Conservation (phyloP, 75 land plant genomes). For the Azolla pinnata region DNA sequence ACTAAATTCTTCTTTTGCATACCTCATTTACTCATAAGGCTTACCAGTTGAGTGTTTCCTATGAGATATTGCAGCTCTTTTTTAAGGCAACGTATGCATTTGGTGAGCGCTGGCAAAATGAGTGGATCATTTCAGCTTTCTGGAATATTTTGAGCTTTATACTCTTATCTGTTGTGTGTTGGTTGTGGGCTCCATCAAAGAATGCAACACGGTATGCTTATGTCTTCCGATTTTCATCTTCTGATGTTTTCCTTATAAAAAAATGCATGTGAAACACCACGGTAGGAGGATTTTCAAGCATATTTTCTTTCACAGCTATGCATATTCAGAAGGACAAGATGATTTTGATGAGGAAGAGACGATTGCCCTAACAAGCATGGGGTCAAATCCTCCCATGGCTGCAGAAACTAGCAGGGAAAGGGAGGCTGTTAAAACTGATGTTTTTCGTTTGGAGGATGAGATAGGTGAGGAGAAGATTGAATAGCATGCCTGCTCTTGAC, state of each 20-base stretch:
- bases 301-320: too few species aligned
- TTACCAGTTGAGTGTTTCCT: neutral
- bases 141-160: slow-evolving; percentile 51
- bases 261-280: too few species aligned
- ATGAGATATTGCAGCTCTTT: slow-evolving; percentile 23
- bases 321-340: slow-evolving; percentile 17
- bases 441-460: slow-evolving; percentile 34
- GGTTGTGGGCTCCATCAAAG: slow-evolving; percentile 59
- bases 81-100: slow-evolving; percentile 62
- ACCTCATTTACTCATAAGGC: neutral
- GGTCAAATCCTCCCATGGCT: slow-evolving; percentile 7
- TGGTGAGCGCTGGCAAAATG: slow-evolving; percentile 55
- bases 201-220: slow-evolving; percentile 41
- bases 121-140: slow-evolving; percentile 68
- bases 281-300: too few species aligned
- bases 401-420: slow-evolving; percentile 21
- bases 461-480: slow-evolving; percentile 34
- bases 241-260: neutral
- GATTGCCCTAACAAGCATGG: slow-evolving; percentile 13
- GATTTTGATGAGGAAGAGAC: slow-evolving; percentile 22
- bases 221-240: neutral
- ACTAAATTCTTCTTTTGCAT: too few species aligned
- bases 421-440: slow-evolving; percentile 24
- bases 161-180: slow-evolving; percentile 43
- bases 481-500: too few species aligned